phyloP scores from a whole-genome alignment of 192 early-diverging fungal species.

The Lunasporangiospora selenospora region DNA sequence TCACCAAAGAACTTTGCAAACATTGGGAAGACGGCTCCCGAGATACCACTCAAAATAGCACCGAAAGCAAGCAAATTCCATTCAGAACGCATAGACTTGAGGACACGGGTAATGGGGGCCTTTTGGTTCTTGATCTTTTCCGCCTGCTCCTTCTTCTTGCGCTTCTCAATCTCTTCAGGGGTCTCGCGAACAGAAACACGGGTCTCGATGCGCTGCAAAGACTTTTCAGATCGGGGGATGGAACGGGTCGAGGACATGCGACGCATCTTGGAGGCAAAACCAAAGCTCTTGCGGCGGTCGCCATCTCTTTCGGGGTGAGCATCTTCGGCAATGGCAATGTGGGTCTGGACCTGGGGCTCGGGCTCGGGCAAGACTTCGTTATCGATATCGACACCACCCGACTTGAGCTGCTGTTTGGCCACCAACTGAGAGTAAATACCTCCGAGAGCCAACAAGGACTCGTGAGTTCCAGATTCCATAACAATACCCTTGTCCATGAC shows the following conservation, averaged over 20 bases:
- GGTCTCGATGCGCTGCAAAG: constrained; percentile 19
- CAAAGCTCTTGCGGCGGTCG: constrained; percentile 66
- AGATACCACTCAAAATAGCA: constrained; percentile 62
- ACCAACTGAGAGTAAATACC: constrained; percentile 65
- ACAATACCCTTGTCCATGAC: constrained; percentile 73
- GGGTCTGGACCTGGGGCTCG: background rate
- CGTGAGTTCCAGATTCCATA: constrained; percentile 74
- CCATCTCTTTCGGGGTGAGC: constrained; percentile 47
- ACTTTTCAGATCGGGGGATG: constrained; percentile 32
- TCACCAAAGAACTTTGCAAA: constrained; percentile 75
- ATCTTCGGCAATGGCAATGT: constrained; percentile 38
- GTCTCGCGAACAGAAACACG: constrained; percentile 22
- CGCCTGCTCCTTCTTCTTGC: constrained; percentile 44
- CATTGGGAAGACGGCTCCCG: constrained; percentile 78
- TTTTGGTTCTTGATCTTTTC: constrained; percentile 50
- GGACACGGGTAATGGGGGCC: constrained; percentile 61
- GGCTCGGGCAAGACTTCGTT: background rate
- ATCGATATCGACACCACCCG: constrained; percentile 31
- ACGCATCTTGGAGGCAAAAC: constrained; percentile 56
- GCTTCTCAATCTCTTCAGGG: constrained; percentile 40
- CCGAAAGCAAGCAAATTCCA: constrained; percentile 63
- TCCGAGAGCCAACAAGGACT: constrained; percentile 63
- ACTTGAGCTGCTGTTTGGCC: constrained; percentile 62
- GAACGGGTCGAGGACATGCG: constrained; percentile 41
- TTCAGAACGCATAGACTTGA: constrained; percentile 61